Evolutionary conservation across 129 eudicot species (phyloP), one percentile per base, ranked within the genome.

Genomic region (carrot (Daucus carota)): DNA sequence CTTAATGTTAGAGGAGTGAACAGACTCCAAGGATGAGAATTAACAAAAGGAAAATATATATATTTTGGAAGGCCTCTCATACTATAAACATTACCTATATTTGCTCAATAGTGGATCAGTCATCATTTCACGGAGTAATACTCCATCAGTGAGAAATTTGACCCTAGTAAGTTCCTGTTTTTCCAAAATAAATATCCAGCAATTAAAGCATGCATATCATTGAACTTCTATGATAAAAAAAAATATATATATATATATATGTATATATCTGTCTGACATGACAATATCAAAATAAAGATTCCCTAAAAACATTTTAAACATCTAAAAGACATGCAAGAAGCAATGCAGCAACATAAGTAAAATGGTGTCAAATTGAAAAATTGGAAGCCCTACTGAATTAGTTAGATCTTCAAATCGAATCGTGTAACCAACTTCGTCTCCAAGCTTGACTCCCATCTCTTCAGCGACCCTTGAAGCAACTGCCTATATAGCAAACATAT

Each of bases 131-230:
- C 99, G 83, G 22, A 94, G 87, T 87, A 94, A 83, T 33, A 94
- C 99, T 74, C 99, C 99, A 88, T 94, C 99, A 0, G 99, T 89
- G 32, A 94, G 96, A 88, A 91, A 94, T 73, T 94, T 94, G 84
- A 94, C 85, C 96, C 92, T 87, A 22, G 99, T 94, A 65, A 84
- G 70, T 65, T 87, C 93, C 99, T 91, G 90, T 73, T 70, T 84
- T 82, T 70, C 74, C 88, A 91, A 72, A 78, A 36, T n/a, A 77
- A 81, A 69, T 59, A n/a, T 34, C 74, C 74, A 83, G 43, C 52
- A 80, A 79, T 72, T 31, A 77, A 63, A 65, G 46, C 76, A 79
- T 75, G 50, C 65, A 66, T 34, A 68, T 29, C 28, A 54, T 66
- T 65, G 72, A 16, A 32, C 43, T 22, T 24, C 32, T 70, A 26